Percentiles rank a stretch among this genome's conserved stretches.
Conservation (phyloP, 2,329 filamentous ascomycete species). For the Penicillium rolfsii region DNA sequence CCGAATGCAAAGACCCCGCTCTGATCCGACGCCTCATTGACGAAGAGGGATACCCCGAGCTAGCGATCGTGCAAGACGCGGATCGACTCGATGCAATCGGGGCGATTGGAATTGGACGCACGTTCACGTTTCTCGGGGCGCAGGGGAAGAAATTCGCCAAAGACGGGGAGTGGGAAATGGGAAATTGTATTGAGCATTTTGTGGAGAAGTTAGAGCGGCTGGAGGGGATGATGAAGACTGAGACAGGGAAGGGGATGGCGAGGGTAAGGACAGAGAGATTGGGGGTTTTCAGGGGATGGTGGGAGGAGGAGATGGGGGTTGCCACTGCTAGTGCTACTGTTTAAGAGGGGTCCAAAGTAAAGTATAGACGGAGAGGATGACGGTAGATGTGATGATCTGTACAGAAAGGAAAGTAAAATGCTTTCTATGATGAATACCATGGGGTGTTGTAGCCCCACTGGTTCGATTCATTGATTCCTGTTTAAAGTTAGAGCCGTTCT, state of each 20-base stretch:
- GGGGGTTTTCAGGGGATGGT: slow-evolving; percentile 56
- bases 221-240: slow-evolving; percentile 63
- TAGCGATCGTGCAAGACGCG: slow-evolving; percentile 87
- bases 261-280: slow-evolving; percentile 54
- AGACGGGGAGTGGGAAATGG: slow-evolving; percentile 54
- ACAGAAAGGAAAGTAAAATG: no score
- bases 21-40: slow-evolving; percentile 64
- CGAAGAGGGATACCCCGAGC: slow-evolving; percentile 62
- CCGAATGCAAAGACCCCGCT: slow-evolving; percentile 67
- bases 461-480: not conserved
- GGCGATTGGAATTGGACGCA: slow-evolving; percentile 78
- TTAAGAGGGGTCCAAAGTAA: not conserved
- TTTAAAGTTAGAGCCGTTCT: not conserved
- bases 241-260: slow-evolving; percentile 56
- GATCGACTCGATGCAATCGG: slow-evolving; percentile 91
- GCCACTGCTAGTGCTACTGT: not conserved
- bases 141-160: slow-evolving; percentile 33
- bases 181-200: slow-evolving; percentile 73
- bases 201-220: slow-evolving; percentile 73
- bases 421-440: slow-evolving; percentile 16
- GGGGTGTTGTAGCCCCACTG: slow-evolving; percentile 5
- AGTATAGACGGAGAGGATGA: not conserved
- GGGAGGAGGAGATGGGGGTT: slow-evolving; percentile 53
- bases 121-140: slow-evolving; percentile 75
- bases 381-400: no score